Evolutionary conservation across 2,329 filamentous ascomycete genomes (phyloP), one percentile per base, ranked within the genome.

Genomic region (Alternaria dauci): DNA sequence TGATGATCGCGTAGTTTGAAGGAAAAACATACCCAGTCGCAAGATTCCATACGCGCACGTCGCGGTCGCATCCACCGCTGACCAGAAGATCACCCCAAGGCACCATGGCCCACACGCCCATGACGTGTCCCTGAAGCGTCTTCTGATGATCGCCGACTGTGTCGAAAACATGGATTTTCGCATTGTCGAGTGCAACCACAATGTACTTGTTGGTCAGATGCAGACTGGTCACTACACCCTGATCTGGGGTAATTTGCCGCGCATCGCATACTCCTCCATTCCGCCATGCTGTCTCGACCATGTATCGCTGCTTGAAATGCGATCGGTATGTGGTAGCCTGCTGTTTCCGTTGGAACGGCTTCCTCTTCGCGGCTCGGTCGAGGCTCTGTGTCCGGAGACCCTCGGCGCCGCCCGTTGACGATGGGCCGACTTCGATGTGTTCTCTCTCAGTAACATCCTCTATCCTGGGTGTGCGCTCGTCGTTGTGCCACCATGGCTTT

Each of bases 21-120:
- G 23, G 42, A 36, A 51, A 23, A 34, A 44, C 88, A 78, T 86
- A 96, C 92, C 94, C 95, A 62, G 92, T 96, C 52, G 89, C 89
- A 83, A 99, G 89, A 74, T 99, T 92, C 95, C 95, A 99, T 6
- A 99, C 95, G 58, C 95, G 87, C 28, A 99, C 95, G 76, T 99
- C 95, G 62, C 95, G 88, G 81, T 99, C 95, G 77, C 95, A 99
- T 6, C 95, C 95, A 71, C 95, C 95, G 71, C 93, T 97, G 61
- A 99, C 95, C 62, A 99, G 85, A 54, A 92, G 91, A 77, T 99
- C 94, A 61, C 92, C 94, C 92, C 94, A 97, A 7, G 95, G 95
- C 25, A 99, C 93, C 94, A 99, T 98, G 50, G 95, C 95, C 95
- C 95, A 99, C 20, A 99, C 95, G 41, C 95, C 95, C 95, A 99